Conservation (phyloP, 371 early-diverging fungal genomes). For the Haplosporangium sp. region DNA sequence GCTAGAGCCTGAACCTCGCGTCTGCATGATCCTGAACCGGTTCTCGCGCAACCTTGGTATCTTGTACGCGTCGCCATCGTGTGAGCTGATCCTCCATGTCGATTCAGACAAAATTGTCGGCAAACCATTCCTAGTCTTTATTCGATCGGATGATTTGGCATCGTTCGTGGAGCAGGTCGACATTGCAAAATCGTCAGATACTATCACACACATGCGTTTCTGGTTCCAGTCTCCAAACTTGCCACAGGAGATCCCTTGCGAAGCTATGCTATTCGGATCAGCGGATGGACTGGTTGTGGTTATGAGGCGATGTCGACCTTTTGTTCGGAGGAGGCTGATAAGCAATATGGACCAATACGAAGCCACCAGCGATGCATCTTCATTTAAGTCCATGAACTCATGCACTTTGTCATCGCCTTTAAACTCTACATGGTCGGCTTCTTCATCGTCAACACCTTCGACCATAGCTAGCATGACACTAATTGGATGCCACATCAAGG, state of each 20-base stretch:
- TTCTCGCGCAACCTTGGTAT: conserved; percentile 31
- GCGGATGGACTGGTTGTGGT: conserved; percentile 30
- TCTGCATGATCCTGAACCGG: conserved; percentile 46
- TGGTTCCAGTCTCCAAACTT: conserved; percentile 40
- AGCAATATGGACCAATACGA: neutral
- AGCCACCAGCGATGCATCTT: neutral
- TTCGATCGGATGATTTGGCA: conserved; percentile 36
- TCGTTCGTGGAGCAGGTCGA: conserved; percentile 34
- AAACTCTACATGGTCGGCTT: no score
- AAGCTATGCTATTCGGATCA: conserved; percentile 34
- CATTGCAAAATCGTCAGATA: conserved; percentile 25
- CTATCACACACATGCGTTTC: conserved; percentile 33
- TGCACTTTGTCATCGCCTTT: neutral
- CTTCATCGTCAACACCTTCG: no score
- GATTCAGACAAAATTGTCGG: conserved; percentile 24
- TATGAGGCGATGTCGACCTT: conserved; percentile 20
- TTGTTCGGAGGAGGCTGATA: conserved; percentile 18
- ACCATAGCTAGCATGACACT: no score
- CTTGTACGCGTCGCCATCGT: conserved; percentile 38
- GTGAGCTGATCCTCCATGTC: conserved; percentile 12
- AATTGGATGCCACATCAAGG: no score
- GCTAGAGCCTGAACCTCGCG: conserved; percentile 36
- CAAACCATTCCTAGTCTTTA: conserved; percentile 29
- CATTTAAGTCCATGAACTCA: neutral
- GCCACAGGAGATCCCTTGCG: conserved; percentile 22